These are phyloP conservation scores for Betula pendula DNA, from an alignment of 306 rosid species.

Conservation along the genomic window DNA sequence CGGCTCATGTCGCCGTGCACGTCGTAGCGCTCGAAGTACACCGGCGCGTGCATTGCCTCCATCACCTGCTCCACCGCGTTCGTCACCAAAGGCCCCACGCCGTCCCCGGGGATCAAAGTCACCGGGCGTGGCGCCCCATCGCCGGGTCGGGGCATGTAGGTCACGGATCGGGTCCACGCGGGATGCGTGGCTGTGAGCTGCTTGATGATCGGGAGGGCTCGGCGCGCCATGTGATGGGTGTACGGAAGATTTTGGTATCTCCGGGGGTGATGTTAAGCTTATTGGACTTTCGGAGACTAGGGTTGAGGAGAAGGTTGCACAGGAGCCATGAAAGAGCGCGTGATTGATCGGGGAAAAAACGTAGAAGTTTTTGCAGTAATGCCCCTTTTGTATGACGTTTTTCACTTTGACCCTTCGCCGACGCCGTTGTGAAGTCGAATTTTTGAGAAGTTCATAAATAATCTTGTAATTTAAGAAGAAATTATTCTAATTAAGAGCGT, in stretches of 20 bases:
- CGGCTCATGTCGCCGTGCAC: conserved; percentile 65
- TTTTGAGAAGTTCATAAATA: no score
- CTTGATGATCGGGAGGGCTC: conserved; percentile 37
- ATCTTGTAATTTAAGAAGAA: no score
- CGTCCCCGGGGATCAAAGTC: conserved; percentile 82
- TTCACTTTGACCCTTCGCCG: no score
- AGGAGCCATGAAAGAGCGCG: not conserved
- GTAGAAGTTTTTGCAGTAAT: not conserved
- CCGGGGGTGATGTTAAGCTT: not conserved
- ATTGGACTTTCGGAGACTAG: not conserved
- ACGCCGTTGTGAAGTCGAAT: no score
- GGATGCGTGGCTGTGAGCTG: conserved; percentile 25
- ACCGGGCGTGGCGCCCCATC: conserved; percentile 73
- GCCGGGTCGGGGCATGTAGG: conserved; percentile 90
- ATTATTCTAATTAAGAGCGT: no score
- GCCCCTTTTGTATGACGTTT: not conserved
- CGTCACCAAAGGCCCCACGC: conserved; percentile 76
- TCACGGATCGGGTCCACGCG: conserved; percentile 52
- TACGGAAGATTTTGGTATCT: not conserved
- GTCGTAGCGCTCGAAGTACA: conserved; percentile 67
- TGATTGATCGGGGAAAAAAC: not conserved
- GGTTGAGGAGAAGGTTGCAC: not conserved
- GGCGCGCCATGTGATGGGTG: conserved; percentile 48
- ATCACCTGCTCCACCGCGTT: conserved; percentile 79
- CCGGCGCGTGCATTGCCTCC: conserved; percentile 88